Base-by-base conservation (phyloP, 2,329 filamentous ascomycete genomes). In the Geosmithia morbida region DNA sequence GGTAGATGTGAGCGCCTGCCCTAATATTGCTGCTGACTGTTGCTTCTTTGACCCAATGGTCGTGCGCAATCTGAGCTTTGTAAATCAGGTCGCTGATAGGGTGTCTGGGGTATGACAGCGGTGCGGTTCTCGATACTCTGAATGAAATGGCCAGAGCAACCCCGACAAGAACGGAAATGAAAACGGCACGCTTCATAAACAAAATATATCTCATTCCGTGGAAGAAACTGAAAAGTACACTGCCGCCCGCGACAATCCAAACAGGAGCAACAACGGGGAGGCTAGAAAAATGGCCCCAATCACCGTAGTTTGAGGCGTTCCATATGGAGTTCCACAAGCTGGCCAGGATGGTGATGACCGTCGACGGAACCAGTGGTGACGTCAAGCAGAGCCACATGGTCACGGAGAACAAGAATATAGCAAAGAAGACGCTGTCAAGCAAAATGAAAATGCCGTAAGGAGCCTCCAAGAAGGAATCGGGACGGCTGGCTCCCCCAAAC, bases 1-100 rank as follows among this genome's bases (percentile, higher is more conserved):
- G 64, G 54, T 79, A 79, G 48, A 72, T 65, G 4, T 59, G 56
- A 3, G 70, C 65, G 0, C 74, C 75, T 8, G 70, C 60, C 1
- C 60, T 60, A 2, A 76, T 57, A 13, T 64, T 72, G 11, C 63
- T 63, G 54, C 74, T 77, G 14, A 66, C 63, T 2, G 62, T 63
- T 1, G 68, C 74, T 44, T 68, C 59, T 7, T 66, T 57, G 7
- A 72, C 55, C 73, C 73, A 79, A 8, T 69, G 65, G 51, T 72
- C 67, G 7, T 69, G 64, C 20, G 65, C 65, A 19, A 71, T 62
- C 20, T 71, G 65, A 2, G 66, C 64, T 39, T 67, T 64, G 53
- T 72, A 76, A 13, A 78, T 65, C 13, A 75, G 59, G 4, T 67
- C 67, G 43, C 67, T 64, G 33, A 78, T 56, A 0, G 73, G 71